Percentiles rank a stretch among this genome's conserved stretches.
phyloP scores from a whole-genome alignment of 305 asterid species.

The Stenogyne calaminthoides region DNA sequence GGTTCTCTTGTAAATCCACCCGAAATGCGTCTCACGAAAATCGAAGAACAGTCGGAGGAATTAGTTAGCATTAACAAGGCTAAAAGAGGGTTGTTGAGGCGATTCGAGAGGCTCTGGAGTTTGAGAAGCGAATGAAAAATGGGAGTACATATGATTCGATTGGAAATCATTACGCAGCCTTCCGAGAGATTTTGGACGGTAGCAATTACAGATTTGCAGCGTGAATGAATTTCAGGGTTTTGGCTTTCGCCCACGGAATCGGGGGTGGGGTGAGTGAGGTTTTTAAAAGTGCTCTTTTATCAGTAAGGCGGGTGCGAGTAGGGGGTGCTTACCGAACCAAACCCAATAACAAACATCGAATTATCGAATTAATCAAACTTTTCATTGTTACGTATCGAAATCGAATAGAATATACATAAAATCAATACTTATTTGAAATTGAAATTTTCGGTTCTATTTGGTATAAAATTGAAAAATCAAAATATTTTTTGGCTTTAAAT shows the following conservation, averaged over 20 bases:
- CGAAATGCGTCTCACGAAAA: constrained; percentile 35
- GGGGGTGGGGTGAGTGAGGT: too few species aligned
- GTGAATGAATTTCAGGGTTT: not conserved
- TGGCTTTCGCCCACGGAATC: not conserved
- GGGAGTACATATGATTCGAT: constrained; percentile 33
- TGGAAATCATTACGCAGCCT: constrained; percentile 34
- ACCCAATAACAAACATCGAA: too few species aligned
- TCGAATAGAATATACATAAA: too few species aligned
- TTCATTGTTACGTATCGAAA: too few species aligned
- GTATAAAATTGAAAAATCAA: too few species aligned
- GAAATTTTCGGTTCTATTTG: too few species aligned
- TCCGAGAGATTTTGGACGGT: not conserved
- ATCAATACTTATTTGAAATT: too few species aligned
- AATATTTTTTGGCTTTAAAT: too few species aligned
- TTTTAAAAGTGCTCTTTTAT: too few species aligned
- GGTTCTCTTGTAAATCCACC: constrained; percentile 19
- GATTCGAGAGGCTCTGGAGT: constrained; percentile 30
- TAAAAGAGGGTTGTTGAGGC: constrained; percentile 11
- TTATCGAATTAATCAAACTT: too few species aligned
- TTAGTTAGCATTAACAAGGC: constrained; percentile 26
- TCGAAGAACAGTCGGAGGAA: constrained; percentile 27
- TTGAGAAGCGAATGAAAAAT: constrained; percentile 23
- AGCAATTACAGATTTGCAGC: not conserved
- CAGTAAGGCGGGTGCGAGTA: too few species aligned
- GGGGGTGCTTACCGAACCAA: too few species aligned